Base-by-base conservation (phyloP, 805 yeast genomes). In the Scheffersomyces coipomensis region DNA sequence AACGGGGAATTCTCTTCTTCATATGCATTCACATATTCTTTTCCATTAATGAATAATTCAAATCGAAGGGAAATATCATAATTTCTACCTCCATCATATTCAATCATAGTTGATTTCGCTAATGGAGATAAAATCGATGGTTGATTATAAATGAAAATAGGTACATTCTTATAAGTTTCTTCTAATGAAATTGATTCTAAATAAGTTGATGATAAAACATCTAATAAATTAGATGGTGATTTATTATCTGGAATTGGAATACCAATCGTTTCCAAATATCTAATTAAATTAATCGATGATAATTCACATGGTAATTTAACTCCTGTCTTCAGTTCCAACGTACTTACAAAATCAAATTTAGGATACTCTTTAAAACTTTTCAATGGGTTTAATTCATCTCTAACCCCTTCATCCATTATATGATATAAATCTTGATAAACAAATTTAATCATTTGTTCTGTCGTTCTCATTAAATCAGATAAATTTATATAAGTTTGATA, bases 1-100 rank as follows among this genome's bases (percentile, higher is more conserved):
- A 73, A 73, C 0, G 99, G 99, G 29, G 83, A 79, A 60, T 93
- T 93, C 55, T 93, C 98, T 61, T 93, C 99, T 51, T 93, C 99
- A 57, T 93, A 93, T 0, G 98, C 96, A 58, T 93, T 93, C 19
- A 84, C 85, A 45, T 81, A 83, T 60, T 93, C 99, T 46, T 75
- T 75, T 0, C 93, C 90, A 31, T 74, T 64, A 40, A 93, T 81
- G 53, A 87, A 89, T 34, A 93, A 60, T 63, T 93, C 99, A 56
- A 91, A 93, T 34, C 99, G 62, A 34, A 78, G 72, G 0, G 95
- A 83, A 3, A 75, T 55, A 8, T 65, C 69, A 40, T 64, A 71
- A 2, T 39, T 45, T 12, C 54, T 49, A 10, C 33, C 71, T 30
- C 38, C 52, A 5, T 55, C 53, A 43, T 68, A 66, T 0, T 35